Evolutionary conservation across 768 basidiomycete genomes (phyloP).

Genomic region (Steccherinum ochraceum): DNA sequence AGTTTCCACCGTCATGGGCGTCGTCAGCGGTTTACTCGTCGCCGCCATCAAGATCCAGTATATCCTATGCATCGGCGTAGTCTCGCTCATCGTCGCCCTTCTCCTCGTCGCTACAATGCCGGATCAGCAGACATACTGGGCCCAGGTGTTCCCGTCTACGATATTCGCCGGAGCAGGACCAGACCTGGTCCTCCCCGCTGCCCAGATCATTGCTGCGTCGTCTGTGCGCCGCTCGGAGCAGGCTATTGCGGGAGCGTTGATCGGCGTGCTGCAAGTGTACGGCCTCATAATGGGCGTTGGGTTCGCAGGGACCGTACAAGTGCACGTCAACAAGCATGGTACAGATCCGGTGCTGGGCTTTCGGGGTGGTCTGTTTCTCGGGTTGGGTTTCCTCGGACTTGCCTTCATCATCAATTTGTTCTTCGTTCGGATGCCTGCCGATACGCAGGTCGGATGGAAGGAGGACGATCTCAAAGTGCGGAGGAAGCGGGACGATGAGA

Average conservation of each 20-base stretch:
- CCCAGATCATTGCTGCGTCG: too few species aligned
- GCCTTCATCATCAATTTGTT: slow-evolving; percentile 3
- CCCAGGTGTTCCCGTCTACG: background rate
- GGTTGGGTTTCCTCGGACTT: slow-evolving; percentile 6
- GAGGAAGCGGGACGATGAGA: too few species aligned
- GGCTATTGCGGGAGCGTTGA: too few species aligned
- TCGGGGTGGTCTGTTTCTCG: slow-evolving; percentile 6
- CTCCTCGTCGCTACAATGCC: slow-evolving; percentile 6
- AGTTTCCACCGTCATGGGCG: background rate
- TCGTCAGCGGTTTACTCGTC: slow-evolving; percentile 5
- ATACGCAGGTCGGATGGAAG: slow-evolving; percentile 8
- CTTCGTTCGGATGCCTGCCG: slow-evolving; percentile 5
- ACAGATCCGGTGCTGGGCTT: slow-evolving; percentile 4
- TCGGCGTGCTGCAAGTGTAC: slow-evolving; percentile 8
- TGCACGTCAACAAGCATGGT: slow-evolving; percentile 6
- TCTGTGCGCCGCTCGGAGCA: too few species aligned
- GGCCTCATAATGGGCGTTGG: slow-evolving; percentile 7
- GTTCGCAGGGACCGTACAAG: slow-evolving; percentile 9
- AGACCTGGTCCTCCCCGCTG: slow-evolving; percentile 5
- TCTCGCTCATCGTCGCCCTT: background rate
- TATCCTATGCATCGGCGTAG: too few species aligned
- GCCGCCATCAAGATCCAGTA: too few species aligned
- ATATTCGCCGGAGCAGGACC: slow-evolving; percentile 2
- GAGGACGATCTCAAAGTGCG: slow-evolving; percentile 5
- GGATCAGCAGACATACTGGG: slow-evolving; percentile 6